phyloP scores from a whole-genome alignment of 805 yeast genomes.

The Debaryomyces prosopidis region DNA sequence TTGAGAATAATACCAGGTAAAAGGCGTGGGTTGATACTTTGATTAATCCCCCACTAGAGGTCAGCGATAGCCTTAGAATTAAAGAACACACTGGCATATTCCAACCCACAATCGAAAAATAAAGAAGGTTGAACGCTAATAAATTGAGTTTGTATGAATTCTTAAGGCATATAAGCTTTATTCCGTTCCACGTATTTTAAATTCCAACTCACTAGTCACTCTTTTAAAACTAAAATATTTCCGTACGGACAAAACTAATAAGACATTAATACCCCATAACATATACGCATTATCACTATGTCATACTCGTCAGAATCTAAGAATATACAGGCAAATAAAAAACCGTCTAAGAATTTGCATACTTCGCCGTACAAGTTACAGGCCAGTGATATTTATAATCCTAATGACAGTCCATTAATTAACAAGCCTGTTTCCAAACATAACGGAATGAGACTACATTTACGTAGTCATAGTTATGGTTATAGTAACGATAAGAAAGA shows the following conservation, averaged over 20 bases:
- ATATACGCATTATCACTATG: neutral
- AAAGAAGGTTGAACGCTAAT: neutral
- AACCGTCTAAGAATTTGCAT: constrained; percentile 5
- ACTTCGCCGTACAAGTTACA: constrained; percentile 6
- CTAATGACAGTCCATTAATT: constrained; percentile 1
- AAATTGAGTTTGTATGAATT: neutral
- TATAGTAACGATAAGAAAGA: neutral
- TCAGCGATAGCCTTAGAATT: too few species aligned
- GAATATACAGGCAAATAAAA: constrained; percentile 8
- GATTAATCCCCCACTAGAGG: too few species aligned
- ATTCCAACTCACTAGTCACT: constrained; percentile 17
- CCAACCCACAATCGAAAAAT: too few species aligned
- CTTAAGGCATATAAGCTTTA: neutral
- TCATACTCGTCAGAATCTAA: constrained; percentile 7
- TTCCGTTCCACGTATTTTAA: neutral
- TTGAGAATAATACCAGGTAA: too few species aligned
- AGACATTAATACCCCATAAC: too few species aligned
- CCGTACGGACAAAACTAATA: neutral
- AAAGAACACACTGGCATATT: too few species aligned
- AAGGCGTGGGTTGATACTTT: too few species aligned
- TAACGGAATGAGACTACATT: neutral
- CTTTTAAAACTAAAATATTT: constrained; percentile 7
- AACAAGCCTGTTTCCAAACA: constrained; percentile 2
- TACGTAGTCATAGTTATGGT: neutral
- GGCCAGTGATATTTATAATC: constrained; percentile 6